Evolutionary conservation across 257 asterid genomes (phyloP).

Genomic region (Coffea eugenioides): DNA sequence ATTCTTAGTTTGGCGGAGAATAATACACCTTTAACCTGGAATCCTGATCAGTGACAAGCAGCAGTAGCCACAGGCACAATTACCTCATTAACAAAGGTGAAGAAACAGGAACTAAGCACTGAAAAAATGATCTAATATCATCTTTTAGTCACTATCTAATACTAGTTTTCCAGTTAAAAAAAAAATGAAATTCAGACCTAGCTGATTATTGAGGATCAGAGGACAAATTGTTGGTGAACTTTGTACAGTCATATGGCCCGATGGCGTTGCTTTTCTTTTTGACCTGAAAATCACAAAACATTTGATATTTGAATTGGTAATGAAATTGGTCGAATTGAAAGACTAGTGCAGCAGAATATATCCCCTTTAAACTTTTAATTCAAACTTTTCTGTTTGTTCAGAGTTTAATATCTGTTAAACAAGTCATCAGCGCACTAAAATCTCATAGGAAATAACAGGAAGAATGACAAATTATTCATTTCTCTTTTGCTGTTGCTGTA

Average conservation of each 20-base stretch:
- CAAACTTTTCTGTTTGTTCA: neutral
- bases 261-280: slow-evolving; percentile 54
- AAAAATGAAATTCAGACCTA: slow-evolving; percentile 28
- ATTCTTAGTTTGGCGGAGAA: too few species aligned
- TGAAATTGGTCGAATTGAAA: neutral
- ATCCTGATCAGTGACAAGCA: too few species aligned
- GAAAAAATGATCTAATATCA: too few species aligned
- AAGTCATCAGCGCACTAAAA: neutral
- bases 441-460: neutral
- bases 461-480: neutral
- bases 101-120: too few species aligned
- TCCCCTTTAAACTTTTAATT: neutral
- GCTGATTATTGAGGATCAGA: slow-evolving; percentile 33
- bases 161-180: neutral
- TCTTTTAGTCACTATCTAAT: neutral
- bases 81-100: too few species aligned
- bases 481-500: too few species aligned
- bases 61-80: too few species aligned
- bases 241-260: slow-evolving; percentile 84
- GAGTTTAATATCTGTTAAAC: neutral
- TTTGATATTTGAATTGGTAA: slow-evolving; percentile 13
- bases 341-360: neutral
- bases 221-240: slow-evolving; percentile 37
- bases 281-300: neutral
- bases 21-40: too few species aligned